Evolutionary conservation across 768 basidiomycete genomes (phyloP), one percentile per base, ranked within the genome.

Genomic region (Russula sp.): DNA sequence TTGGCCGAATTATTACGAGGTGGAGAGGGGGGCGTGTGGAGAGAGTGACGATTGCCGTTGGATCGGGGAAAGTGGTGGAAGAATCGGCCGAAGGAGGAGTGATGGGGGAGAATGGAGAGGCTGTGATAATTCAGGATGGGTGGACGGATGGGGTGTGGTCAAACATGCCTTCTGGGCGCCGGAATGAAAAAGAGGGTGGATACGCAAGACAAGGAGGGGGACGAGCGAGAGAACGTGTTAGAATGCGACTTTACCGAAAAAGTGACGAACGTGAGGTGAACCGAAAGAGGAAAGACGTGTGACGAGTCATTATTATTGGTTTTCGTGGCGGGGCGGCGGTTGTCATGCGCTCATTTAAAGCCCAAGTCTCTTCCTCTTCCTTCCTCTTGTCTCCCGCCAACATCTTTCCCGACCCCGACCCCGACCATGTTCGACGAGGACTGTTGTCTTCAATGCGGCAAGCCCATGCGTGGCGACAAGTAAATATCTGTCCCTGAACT

Each of bases 371-470:
- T 13, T 5, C 42, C 3, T 11, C 11, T 5, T 5, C 16, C 28
- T 24, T 32, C n/a, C 50, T 11, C 62, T 50, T 42, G 22, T 56
- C 40, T 52, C 64, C 64, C 59, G 55, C 59, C 50, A 48, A 30
- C 20, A n/a, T 30, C 28, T 30, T 30, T 11, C 26, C 40, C 26
- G 13, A 11, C 4, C 2, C 13, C 50, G 8, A 36, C 3, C 30
- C 18, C 51, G 18, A 24, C 50, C 34, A 73, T 73, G 72, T 73
- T 73, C 48, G 61, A 69, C 44, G 72, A 72, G 52, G 71, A 71
- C 61, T 69, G 69, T 69, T 73, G 72, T 59, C 64, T 73, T 32
- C 67, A 64, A 34, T 73, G 72, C 52, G 72, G 72, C 57, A 71
- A 67, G 50, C 70, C 68, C 34, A 63, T 65, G 42, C 63, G 58